phyloP scores from a whole-genome alignment of 2,329 filamentous ascomycete species.

The Colletotrichum sp. region DNA sequence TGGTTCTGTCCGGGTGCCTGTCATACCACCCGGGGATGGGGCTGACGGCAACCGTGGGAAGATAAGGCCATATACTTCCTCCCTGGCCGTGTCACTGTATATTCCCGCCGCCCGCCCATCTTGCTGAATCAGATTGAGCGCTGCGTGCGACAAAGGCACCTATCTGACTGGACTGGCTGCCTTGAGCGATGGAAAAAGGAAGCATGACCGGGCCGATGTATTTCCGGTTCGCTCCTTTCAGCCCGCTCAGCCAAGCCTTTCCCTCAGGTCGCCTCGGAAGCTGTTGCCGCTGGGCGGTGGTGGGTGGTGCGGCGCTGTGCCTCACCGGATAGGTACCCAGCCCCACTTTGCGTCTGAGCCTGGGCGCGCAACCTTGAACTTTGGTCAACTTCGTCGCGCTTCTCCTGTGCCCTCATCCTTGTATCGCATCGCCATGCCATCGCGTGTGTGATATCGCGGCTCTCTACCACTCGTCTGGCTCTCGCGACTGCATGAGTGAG shows the following conservation, averaged over 20 bases:
- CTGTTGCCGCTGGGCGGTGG: not conserved
- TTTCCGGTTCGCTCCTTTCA: not conserved
- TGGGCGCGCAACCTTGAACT: constrained; percentile 6
- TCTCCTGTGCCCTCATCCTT: constrained; percentile 12
- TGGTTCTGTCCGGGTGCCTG: not conserved
- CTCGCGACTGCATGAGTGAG: not conserved
- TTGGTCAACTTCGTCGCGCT: constrained; percentile 19
- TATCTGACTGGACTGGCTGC: not conserved
- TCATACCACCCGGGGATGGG: not conserved
- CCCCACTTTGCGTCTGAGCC: constrained; percentile 18
- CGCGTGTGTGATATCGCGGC: not conserved
- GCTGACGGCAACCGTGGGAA: not conserved
- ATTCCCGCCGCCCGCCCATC: not conserved
- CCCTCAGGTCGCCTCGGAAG: not conserved
- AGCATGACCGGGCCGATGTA: constrained; percentile 8
- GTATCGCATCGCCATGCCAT: not conserved
- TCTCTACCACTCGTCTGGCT: not conserved
- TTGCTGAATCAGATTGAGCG: not conserved
- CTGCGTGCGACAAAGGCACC: not conserved
- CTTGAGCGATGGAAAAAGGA: not conserved
- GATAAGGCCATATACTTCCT: not conserved
- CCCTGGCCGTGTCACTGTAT: not conserved
- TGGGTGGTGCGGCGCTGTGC: not conserved
- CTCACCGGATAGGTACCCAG: constrained; percentile 5
- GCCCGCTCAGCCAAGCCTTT: not conserved